Evolutionary conservation across 176 grass and related monocot genomes (phyloP).

Genomic region (Oropetium thomaeum): DNA sequence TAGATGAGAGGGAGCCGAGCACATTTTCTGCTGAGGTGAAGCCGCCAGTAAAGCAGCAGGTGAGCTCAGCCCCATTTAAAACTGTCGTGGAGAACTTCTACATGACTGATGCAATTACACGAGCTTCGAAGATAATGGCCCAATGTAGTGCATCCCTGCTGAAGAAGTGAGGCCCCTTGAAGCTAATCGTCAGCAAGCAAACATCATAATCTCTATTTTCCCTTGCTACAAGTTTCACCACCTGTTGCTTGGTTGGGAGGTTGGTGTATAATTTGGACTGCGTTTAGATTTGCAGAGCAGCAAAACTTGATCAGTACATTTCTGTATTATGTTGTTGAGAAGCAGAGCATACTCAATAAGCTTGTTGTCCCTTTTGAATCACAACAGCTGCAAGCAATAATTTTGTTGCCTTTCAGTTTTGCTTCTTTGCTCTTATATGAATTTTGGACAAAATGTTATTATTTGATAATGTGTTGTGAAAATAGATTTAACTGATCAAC

Average conservation of each 20-base stretch:
- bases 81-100: conserved; percentile 81
- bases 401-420: conserved; percentile 33
- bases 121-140: conserved; percentile 98
- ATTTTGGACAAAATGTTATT: not conserved
- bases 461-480: not conserved
- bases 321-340: conserved; percentile 43
- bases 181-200: not conserved
- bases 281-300: conserved; percentile 53
- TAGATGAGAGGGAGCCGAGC: conserved; percentile 76
- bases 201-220: conserved; percentile 19
- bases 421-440: not conserved
- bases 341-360: conserved; percentile 55
- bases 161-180: conserved; percentile 57
- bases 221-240: conserved; percentile 2
- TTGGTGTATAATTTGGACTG: conserved; percentile 44
- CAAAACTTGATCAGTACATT: conserved; percentile 41
- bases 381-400: conserved; percentile 31
- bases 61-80: conserved; percentile 62
- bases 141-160: conserved; percentile 80
- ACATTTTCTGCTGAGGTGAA: conserved; percentile 66
- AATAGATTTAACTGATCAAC: not conserved
- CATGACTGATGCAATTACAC: conserved; percentile 90
- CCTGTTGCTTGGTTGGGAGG: conserved; percentile 18
- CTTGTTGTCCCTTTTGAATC: conserved; percentile 32
- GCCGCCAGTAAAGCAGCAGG: conserved; percentile 51